Evolutionary conservation across 495 filamentous ascomycete genomes (phyloP).

Genomic region (Parathielavia hyrcaniae): DNA sequence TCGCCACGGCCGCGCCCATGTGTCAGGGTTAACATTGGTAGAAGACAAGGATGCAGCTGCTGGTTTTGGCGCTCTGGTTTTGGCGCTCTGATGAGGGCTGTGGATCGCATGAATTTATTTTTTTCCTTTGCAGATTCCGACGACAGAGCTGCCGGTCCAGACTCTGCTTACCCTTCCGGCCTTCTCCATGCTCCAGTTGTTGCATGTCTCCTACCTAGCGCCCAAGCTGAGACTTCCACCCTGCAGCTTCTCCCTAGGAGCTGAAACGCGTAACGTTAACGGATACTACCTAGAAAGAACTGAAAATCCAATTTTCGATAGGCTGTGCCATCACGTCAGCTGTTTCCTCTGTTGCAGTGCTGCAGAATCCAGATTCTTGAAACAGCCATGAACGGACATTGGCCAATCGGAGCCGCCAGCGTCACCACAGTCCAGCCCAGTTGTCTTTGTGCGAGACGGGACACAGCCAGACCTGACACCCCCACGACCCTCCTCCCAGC

Average conservation of each 20-base stretch:
- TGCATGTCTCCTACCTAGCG: too few species aligned
- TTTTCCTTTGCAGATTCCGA: too few species aligned
- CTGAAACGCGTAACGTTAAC: background rate
- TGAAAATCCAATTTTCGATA: background rate
- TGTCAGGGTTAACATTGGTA: too few species aligned
- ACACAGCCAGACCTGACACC: background rate
- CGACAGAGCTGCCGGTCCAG: too few species aligned
- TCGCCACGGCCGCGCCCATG: background rate
- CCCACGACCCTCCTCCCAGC: conserved; percentile 4
- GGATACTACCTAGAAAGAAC: background rate
- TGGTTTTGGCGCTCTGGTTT: too few species aligned
- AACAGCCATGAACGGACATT: background rate
- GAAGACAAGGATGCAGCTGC: background rate
- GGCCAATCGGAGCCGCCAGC: conserved; percentile 2
- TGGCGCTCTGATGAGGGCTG: too few species aligned
- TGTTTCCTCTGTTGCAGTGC: background rate
- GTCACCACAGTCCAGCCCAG: conserved; percentile 7
- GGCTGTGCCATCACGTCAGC: background rate
- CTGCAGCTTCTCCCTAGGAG: background rate
- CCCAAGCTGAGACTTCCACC: background rate
- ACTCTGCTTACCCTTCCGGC: too few species aligned
- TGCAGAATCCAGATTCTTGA: background rate
- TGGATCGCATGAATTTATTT: too few species aligned
- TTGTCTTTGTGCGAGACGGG: conserved; percentile 1
- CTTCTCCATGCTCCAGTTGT: too few species aligned